Evolutionary conservation across 192 early-diverging fungal species (phyloP).

Genomic region (Spizellomyces punctatus): DNA sequence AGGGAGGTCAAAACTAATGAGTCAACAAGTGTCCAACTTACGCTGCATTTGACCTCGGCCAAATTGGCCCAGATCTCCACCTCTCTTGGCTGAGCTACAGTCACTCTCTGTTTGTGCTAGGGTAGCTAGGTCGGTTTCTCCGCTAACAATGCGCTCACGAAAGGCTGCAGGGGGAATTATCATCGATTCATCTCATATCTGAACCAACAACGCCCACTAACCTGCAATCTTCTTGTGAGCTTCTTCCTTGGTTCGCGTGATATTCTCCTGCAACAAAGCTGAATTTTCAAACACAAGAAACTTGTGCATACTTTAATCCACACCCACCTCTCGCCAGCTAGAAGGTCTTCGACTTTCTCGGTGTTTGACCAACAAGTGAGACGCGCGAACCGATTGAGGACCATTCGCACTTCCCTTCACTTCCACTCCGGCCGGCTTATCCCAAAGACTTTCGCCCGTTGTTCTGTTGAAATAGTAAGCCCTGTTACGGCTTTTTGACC

Average conservation of each 20-base stretch:
- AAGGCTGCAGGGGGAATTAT: constrained; percentile 43
- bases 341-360: constrained; percentile 78
- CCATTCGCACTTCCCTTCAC: not conserved
- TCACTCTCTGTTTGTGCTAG: constrained; percentile 83
- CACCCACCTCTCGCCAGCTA: constrained; percentile 82
- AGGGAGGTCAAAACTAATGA: not conserved
- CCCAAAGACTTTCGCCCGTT: constrained; percentile 48
- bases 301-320: not conserved
- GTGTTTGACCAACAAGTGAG: constrained; percentile 93
- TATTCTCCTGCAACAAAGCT: constrained; percentile 59
- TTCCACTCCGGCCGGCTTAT: constrained; percentile 36
- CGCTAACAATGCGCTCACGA: constrained; percentile 64
- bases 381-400: constrained; percentile 64
- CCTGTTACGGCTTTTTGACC: constrained; percentile 42
- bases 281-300: not conserved
- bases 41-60: constrained; percentile 88
- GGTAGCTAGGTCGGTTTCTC: constrained; percentile 63
- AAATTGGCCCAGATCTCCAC: constrained; percentile 90
- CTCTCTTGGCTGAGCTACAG: constrained; percentile 86
- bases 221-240: constrained; percentile 69
- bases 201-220: not conserved
- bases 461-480: constrained; percentile 50
- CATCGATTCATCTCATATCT: not conserved
- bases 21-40: constrained; percentile 13
- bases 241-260: constrained; percentile 90